These are phyloP conservation scores for Anthracocystis setariae DNA, from an alignment of 1,284 basidiomycete species.

Conservation along the genomic window DNA sequence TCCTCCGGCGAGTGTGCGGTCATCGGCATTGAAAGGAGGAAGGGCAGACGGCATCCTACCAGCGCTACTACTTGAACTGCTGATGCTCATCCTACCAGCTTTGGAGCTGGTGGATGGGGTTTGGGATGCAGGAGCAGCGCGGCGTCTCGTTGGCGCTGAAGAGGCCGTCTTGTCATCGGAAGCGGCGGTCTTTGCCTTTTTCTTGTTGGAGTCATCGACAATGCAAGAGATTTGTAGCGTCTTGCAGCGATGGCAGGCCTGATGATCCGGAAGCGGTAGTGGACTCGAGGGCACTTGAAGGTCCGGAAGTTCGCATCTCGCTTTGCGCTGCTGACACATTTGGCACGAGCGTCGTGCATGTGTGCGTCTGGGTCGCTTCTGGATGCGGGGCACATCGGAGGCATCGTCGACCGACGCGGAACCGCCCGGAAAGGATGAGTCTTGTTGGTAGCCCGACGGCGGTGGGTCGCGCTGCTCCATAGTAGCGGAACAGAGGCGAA, in stretches of 20 bases:
- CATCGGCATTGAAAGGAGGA: slow-evolving; percentile 10
- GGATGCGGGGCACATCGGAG: slow-evolving; percentile 20
- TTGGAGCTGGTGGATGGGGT: slow-evolving; percentile 15
- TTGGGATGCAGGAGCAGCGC: slow-evolving; percentile 7
- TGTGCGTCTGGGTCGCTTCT: slow-evolving; percentile 38
- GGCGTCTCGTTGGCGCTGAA: slow-evolving; percentile 2
- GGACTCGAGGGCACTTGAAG: slow-evolving; percentile 37
- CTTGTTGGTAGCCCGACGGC: neutral
- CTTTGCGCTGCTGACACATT: slow-evolving; percentile 50
- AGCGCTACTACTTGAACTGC: slow-evolving; percentile 17
- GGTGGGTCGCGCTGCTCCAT: neutral
- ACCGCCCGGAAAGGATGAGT: neutral
- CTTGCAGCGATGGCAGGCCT: slow-evolving; percentile 36
- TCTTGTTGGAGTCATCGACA: slow-evolving; percentile 43
- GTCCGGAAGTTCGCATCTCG: slow-evolving; percentile 41
- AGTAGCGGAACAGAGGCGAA: neutral
- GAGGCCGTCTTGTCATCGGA: neutral
- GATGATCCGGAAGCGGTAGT: slow-evolving; percentile 31
- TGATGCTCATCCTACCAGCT: slow-evolving; percentile 7
- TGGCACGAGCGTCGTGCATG: slow-evolving; percentile 45
- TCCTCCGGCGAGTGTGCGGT: slow-evolving; percentile 34
- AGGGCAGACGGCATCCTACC: slow-evolving; percentile 15
- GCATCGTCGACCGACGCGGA: slow-evolving; percentile 2
- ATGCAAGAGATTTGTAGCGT: slow-evolving; percentile 44
- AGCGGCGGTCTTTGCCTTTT: slow-evolving; percentile 19